phyloP scores from a whole-genome alignment of 345 rosid genomes.

The Populus tremula region DNA sequence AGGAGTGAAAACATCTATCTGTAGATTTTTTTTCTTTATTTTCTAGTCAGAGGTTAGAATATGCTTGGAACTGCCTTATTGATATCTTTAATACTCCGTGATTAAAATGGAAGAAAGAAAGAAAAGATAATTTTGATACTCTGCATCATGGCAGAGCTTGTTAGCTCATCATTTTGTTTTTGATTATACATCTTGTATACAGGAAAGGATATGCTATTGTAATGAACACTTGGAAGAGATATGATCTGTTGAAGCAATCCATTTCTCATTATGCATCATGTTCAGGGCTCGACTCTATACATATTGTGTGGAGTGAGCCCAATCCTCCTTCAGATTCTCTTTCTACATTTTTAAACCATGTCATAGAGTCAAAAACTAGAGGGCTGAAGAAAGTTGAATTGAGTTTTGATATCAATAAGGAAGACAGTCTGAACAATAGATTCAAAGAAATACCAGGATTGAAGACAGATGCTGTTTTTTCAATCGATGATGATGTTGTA shows the following conservation, averaged over 20 bases:
- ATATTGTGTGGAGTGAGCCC: slow-evolving; percentile 98
- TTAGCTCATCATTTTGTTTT: background rate
- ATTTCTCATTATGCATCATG: slow-evolving; percentile 78
- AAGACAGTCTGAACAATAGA: slow-evolving; percentile 93
- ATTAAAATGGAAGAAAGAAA: background rate
- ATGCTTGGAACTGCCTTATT: background rate
- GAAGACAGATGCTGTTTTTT: slow-evolving; percentile 80
- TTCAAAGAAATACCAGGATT: slow-evolving; percentile 79
- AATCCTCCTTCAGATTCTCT: slow-evolving; percentile 81
- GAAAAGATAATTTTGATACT: background rate
- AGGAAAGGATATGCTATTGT: slow-evolving; percentile 81
- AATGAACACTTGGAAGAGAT: slow-evolving; percentile 96
- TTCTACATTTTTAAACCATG: slow-evolving; percentile 39
- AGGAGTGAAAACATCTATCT: background rate
- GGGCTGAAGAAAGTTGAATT: slow-evolving; percentile 51
- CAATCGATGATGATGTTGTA: slow-evolving; percentile 86
- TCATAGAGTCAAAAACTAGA: slow-evolving; percentile 44
- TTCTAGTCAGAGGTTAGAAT: background rate
- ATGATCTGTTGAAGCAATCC: slow-evolving; percentile 82
- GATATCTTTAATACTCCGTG: background rate
- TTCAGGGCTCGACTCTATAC: slow-evolving; percentile 70
- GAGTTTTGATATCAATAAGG: slow-evolving; percentile 65
- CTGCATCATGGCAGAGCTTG: background rate
- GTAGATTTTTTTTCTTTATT: background rate
- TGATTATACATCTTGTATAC: slow-evolving; percentile 9